Evolutionary conservation across 192 early-diverging fungal genomes (phyloP), one percentile per base, ranked within the genome.

Genomic region (Coemansia aciculifera): DNA sequence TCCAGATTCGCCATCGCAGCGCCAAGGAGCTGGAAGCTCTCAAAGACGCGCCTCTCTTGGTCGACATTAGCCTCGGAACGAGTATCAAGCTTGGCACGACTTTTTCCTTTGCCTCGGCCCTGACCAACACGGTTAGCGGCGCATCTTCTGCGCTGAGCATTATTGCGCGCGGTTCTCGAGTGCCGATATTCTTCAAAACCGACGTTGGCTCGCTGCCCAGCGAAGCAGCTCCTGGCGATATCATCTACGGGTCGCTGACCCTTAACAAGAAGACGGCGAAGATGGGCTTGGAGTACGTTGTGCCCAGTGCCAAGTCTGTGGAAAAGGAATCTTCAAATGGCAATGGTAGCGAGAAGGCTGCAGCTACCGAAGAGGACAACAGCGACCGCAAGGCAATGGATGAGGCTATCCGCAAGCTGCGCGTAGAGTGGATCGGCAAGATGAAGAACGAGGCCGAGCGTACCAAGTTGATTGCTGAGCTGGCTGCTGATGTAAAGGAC

Each of bases 401-500:
- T 40, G 94, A 95, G 63, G 88, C 87, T 13, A 74, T 95, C 37
- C 84, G 93, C 23, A 91, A 94, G 73, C 69, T 92, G 24, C 89
- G 93, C 69, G 86, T 99, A 36, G 75, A 88, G 3, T 88, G 88
- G 80, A 65, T 98, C 51, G 93, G 92, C 78, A 97, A 96, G 84
- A 68, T 90, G 34, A 87, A 80, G 73, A 87, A 86, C 29, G 87
- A 84, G 17, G 67, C 21, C 3, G 85, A 85, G 15, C 87, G 90
- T 37, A 73, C 79, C 1, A 74, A 88, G 52, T 71, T 99, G 8
- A 89, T 95, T 59, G 57, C 70, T 13, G 85, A 87, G 21, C 86
- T 91, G 67, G 73, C 85, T 8, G 64, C 79, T 9, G 31, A 43
- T 5, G 79, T 84, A 52, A 68, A 90, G 27, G 90, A 89, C n/a